These are phyloP conservation scores for Kodamaea restingae DNA, from an alignment of 805 yeast genomes.

Conservation along the genomic window DNA sequence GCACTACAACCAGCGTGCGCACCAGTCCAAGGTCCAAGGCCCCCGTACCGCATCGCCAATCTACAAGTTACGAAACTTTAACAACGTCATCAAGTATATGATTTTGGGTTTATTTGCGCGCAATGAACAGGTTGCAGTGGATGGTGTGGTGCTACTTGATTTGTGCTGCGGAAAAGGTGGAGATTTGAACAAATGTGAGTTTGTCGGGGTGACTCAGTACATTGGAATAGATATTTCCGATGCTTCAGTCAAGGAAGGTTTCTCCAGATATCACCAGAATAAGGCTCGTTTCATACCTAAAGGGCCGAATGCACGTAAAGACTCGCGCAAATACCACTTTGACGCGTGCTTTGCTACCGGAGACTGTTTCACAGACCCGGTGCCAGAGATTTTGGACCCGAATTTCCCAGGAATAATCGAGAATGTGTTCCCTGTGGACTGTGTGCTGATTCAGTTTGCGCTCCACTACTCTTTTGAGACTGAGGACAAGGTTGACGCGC, in stretches of 20 bases:
- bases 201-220: conserved; percentile 66
- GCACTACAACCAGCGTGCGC: conserved; percentile 84
- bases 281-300: conserved; percentile 37
- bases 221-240: conserved; percentile 93
- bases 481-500: conserved; percentile 70
- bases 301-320: conserved; percentile 20
- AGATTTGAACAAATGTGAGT: conserved; percentile 85
- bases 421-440: conserved; percentile 75
- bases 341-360: conserved; percentile 87
- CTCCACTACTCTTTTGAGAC: conserved; percentile 92
- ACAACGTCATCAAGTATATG: conserved; percentile 87
- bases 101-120: conserved; percentile 58
- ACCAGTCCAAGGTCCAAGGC: conserved; percentile 54
- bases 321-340: conserved; percentile 51
- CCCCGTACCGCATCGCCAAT: conserved; percentile 76
- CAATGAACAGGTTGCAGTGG: conserved; percentile 6
- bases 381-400: conserved; percentile 61
- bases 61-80: conserved; percentile 80
- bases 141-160: conserved; percentile 57
- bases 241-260: conserved; percentile 81
- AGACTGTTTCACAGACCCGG: conserved; percentile 74
- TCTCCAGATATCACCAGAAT: conserved; percentile 60
- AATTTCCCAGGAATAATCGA: conserved; percentile 59
- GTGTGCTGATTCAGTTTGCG: conserved; percentile 88
- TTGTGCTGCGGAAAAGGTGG: conserved; percentile 99